Evolutionary conservation across 495 filamentous ascomycete genomes (phyloP).

Genomic region (Penicillium desertorum): DNA sequence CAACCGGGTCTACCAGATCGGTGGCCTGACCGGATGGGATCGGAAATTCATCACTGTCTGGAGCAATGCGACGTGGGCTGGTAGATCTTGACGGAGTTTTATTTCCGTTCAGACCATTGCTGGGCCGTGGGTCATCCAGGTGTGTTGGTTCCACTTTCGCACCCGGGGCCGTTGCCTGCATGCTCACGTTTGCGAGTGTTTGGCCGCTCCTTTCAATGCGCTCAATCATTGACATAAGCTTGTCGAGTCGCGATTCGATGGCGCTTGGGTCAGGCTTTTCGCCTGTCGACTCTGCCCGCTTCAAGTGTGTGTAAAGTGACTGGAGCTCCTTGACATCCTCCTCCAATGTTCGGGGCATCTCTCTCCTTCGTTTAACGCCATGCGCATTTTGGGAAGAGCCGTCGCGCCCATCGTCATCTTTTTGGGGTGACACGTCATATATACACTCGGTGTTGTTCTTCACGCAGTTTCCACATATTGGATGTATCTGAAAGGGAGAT

Average conservation of each 20-base stretch:
- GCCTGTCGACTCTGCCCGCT: constrained; percentile 24
- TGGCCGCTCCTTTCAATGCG: constrained; percentile 36
- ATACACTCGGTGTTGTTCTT: constrained; percentile 47
- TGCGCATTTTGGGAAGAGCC: constrained; percentile 24
- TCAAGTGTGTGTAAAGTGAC: constrained; percentile 40
- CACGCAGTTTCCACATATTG: constrained; percentile 48
- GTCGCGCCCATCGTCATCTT: constrained; percentile 21
- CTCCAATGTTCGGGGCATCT: constrained; percentile 30
- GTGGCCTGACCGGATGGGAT: constrained; percentile 47
- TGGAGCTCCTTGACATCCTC: constrained; percentile 41
- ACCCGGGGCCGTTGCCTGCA: constrained; percentile 27
- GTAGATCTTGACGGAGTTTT: constrained; percentile 21
- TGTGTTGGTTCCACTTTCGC: constrained; percentile 22
- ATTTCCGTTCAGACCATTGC: constrained; percentile 20
- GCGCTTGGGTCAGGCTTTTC: constrained; percentile 35
- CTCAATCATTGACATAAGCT: constrained; percentile 49
- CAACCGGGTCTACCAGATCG: constrained; percentile 47
- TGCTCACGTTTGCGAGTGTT: constrained; percentile 28
- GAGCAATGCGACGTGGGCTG: constrained; percentile 37
- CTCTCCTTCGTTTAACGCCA: constrained; percentile 41
- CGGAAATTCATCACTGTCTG: constrained; percentile 47
- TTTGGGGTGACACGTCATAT: constrained; percentile 41
- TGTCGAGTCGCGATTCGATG: constrained; percentile 47
- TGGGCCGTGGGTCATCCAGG: constrained; percentile 21
- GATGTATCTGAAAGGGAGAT: constrained; percentile 38